phyloP scores from a whole-genome alignment of 2,329 filamentous ascomycete species.

The Alternaria ethzedia region DNA sequence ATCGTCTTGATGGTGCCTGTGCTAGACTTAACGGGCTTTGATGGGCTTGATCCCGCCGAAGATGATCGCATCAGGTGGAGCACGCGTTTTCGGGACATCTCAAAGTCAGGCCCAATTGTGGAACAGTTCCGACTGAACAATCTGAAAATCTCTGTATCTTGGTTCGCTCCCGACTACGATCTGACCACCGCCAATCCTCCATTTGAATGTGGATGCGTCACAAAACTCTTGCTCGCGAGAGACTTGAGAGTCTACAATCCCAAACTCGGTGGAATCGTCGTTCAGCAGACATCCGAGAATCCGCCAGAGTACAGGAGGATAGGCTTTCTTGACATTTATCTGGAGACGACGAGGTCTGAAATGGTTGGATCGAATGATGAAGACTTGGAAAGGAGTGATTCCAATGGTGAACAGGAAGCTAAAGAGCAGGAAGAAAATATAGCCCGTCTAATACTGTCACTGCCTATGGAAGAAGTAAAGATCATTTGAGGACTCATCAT shows the following conservation, averaged over 20 bases:
- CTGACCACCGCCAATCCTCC: not conserved
- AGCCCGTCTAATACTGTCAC: not conserved
- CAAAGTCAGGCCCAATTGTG: no score
- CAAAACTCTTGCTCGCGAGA: not conserved
- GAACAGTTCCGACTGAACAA: not conserved
- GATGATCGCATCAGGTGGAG: no score
- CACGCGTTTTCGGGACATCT: no score
- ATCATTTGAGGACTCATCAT: not conserved
- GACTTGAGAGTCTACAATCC: no score
- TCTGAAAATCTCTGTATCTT: fast-evolving
- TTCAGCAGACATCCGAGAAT: not conserved
- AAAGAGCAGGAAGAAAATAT: no score
- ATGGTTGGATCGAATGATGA: fast-evolving
- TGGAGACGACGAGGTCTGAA: no score
- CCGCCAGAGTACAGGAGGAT: not conserved
- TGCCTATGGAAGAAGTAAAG: not conserved
- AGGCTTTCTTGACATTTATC: no score
- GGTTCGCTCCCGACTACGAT: not conserved
- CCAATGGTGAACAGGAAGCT: not conserved
- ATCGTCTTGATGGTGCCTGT: not conserved
- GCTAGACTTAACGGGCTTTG: not conserved
- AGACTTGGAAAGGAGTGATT: not conserved
- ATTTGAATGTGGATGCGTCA: fast-evolving
- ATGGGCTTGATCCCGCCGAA: no score
- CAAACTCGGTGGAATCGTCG: not conserved